Evolutionary conservation across 2,329 filamentous ascomycete genomes (phyloP).

Genomic region (Shiraia bambusicola): DNA sequence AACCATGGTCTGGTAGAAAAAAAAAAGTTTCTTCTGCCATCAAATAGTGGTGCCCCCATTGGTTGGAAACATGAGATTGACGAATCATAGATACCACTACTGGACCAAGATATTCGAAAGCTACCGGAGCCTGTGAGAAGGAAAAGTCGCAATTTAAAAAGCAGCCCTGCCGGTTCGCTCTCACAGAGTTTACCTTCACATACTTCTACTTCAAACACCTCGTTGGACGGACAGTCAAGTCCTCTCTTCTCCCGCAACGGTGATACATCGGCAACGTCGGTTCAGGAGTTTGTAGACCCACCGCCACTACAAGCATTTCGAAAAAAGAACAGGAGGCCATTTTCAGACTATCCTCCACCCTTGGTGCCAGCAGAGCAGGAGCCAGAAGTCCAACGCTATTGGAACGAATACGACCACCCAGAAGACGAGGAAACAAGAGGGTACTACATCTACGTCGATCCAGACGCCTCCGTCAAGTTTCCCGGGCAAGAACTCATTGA

Average conservation of each 20-base stretch:
- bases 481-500: slow-evolving; percentile 65
- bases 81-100: slow-evolving; percentile 39
- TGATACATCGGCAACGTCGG: slow-evolving; percentile 40
- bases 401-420: slow-evolving; percentile 85
- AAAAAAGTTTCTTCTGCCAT: neutral
- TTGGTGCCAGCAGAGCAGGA: slow-evolving; percentile 21
- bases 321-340: slow-evolving; percentile 45
- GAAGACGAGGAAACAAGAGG: slow-evolving; percentile 63
- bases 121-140: slow-evolving; percentile 46
- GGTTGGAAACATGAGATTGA: slow-evolving; percentile 1
- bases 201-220: slow-evolving; percentile 44
- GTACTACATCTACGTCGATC: slow-evolving; percentile 75
- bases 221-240: slow-evolving; percentile 40
- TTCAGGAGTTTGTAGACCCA: slow-evolving; percentile 39
- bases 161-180: slow-evolving; percentile 22
- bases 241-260: slow-evolving; percentile 29
- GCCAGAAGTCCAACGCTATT: slow-evolving; percentile 55
- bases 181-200: slow-evolving; percentile 31
- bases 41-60: too few relatives aligned
- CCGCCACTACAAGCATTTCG: slow-evolving; percentile 47
- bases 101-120: slow-evolving; percentile 56
- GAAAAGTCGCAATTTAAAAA: slow-evolving; percentile 30
- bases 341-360: slow-evolving; percentile 26
- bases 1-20: neutral
- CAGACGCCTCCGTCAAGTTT: slow-evolving; percentile 61